Evolutionary conservation across 75 land plant genomes (phyloP), one percentile per base, ranked within the genome.

Genomic region (Larix kaempferi): DNA sequence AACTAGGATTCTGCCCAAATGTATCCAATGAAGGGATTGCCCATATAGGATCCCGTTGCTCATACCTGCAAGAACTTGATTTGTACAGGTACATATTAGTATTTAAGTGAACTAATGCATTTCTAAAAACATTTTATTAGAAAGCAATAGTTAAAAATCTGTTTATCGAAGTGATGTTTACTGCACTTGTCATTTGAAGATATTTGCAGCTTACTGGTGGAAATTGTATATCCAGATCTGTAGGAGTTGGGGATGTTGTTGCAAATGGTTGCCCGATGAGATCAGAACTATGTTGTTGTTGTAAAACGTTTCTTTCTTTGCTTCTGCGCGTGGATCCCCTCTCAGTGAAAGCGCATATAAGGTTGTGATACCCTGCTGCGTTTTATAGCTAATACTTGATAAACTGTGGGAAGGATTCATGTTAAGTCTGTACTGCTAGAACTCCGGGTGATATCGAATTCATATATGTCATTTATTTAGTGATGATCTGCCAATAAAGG

Each of bases 11-110:
- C 74, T 96, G 97, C 78, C 65, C 78, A 41, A 83, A 89, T 59
- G 85, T 96, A 57, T 82, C 83, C 49, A 88, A 96, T 79, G 62
- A 81, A 16, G 99, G 98, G 33, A 84, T 96, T 56, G 78, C 71
- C 39, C 82, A 86, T 41, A 78, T 96, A 74, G 94, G 90, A 12
- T 77, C 62, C 12, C 17, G 71, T 58, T 96, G 99, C 64, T 62
- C 80, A 59, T 82, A 89, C 63, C 87, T 96, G 29, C 72, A 72
- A 55, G 99, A 96, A 79, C 84, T 96, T 15, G 99, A 96, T 88
- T 69, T 94, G 55, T 97, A 97, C 92, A 92, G 99, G 98, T 96
- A 63, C 55, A 76, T 12, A 17, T 22, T 59, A 57, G 17, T 12
- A 3, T 21, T 67, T 55, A 66, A 57, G 39, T 16, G 37, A 37